These are phyloP conservation scores for Pythium periplocum DNA, from an alignment of 352 stramenopile species.

Conservation along the genomic window DNA sequence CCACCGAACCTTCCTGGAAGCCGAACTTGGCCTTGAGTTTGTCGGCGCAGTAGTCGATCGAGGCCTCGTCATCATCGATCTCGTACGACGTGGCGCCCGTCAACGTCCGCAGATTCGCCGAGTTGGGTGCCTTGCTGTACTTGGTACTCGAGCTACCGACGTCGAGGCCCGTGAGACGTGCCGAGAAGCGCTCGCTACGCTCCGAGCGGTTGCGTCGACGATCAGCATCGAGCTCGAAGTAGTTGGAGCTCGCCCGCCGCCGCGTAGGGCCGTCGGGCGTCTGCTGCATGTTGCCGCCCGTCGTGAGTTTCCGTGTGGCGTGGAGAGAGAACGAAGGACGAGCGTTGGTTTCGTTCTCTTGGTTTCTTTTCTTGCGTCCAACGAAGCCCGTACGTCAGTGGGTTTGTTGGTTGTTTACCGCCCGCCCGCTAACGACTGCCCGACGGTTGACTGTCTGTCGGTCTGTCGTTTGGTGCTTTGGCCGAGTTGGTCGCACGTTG, in stretches of 20 bases:
- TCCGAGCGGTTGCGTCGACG: slow-evolving; percentile 68
- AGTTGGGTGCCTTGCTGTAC: slow-evolving; percentile 6
- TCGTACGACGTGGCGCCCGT: slow-evolving; percentile 8
- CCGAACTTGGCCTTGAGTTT: slow-evolving; percentile 77
- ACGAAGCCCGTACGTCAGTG: too few species aligned
- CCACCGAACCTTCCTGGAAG: slow-evolving; percentile 78
- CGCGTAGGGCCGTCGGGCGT: slow-evolving; percentile 6
- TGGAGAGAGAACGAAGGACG: too few species aligned
- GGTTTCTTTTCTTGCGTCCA: too few species aligned
- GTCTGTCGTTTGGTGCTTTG: too few species aligned
- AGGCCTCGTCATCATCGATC: slow-evolving; percentile 65
- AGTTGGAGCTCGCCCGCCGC: slow-evolving; percentile 63
- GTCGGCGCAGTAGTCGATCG: slow-evolving; percentile 80
- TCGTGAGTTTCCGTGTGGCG: too few species aligned
- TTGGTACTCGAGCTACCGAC: slow-evolving; percentile 24
- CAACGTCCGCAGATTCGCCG: slow-evolving; percentile 10
- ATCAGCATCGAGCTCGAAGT: slow-evolving; percentile 70
- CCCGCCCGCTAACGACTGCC: too few species aligned
- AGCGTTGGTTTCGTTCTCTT: too few species aligned
- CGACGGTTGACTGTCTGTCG: too few species aligned
- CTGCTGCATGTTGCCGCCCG: too few species aligned
- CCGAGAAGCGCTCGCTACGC: slow-evolving; percentile 52
- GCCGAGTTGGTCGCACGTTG: too few species aligned
- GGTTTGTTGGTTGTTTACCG: too few species aligned
- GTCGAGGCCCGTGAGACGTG: slow-evolving; percentile 51